phyloP scores from a whole-genome alignment of 192 early-diverging fungal species.

The Coemansia sp. region DNA sequence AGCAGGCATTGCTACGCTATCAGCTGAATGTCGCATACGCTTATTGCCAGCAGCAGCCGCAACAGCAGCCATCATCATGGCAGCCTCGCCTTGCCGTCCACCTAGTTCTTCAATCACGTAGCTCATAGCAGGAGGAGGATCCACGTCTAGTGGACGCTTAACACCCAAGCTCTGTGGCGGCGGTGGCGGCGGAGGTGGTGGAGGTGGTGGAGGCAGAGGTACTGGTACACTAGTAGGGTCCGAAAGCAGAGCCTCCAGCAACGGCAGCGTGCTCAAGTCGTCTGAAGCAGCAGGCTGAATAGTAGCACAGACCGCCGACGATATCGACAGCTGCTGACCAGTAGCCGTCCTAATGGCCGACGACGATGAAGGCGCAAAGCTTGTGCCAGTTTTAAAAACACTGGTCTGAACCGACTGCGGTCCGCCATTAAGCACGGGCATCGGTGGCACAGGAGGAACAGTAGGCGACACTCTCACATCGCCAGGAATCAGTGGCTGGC shows the following conservation, averaged over 20 bases:
- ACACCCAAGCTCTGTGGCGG: not conserved
- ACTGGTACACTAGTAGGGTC: conserved; percentile 19
- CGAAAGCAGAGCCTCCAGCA: conserved; percentile 45
- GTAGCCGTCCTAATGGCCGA: not conserved
- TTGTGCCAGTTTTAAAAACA: not conserved
- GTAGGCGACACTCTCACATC: not conserved
- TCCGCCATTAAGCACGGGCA: not conserved
- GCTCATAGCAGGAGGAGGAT: not conserved
- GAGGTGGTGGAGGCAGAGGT: not conserved
- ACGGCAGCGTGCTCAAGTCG: conserved; percentile 32
- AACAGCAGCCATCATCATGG: not conserved
- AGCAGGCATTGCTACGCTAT: not conserved
- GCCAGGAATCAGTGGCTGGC: not conserved
- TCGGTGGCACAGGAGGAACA: not conserved
- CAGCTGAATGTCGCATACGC: conserved; percentile 23
- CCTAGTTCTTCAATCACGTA: not conserved
- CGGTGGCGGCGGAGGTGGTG: not conserved
- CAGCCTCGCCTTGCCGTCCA: not conserved
- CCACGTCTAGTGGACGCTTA: not conserved
- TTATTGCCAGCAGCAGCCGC: conserved; percentile 15
- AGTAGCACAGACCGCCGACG: conserved; percentile 2
- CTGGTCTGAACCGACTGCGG: not conserved
- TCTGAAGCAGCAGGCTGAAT: conserved; percentile 5
- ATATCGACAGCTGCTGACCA: not conserved
- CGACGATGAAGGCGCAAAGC: not conserved